These are phyloP conservation scores for Xylaria curta DNA, from an alignment of 495 filamentous ascomycete genomes.

Conservation along the genomic window DNA sequence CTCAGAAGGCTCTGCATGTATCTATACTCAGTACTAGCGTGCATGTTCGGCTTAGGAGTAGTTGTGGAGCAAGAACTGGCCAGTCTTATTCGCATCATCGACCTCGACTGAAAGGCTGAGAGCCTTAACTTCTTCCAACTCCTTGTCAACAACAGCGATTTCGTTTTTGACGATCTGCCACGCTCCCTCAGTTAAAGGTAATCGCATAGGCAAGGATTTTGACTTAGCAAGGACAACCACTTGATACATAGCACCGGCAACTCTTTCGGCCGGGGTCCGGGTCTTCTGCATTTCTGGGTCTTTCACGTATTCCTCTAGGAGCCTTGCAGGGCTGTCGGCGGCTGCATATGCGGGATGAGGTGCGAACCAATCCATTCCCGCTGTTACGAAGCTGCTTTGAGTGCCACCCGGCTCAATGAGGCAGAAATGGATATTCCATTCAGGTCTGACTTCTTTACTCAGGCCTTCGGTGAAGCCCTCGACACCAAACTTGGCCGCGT, in stretches of 20 bases:
- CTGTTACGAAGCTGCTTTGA: constrained; percentile 47
- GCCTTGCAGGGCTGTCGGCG: constrained; percentile 41
- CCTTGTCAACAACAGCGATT: constrained; percentile 37
- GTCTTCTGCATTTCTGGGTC: constrained; percentile 38
- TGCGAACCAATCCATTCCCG: constrained; percentile 24
- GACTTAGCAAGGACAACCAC: constrained; percentile 41
- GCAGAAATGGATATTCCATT: constrained; percentile 50
- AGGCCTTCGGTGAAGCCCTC: constrained; percentile 62
- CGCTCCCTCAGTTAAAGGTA: constrained; percentile 49
- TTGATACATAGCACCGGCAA: constrained; percentile 45
- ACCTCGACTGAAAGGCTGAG: constrained; percentile 36
- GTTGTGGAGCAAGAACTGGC: constrained; percentile 28
- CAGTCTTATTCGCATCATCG: constrained; percentile 24
- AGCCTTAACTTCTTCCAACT: constrained; percentile 43
- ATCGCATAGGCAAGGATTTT: constrained; percentile 41
- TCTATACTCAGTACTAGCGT: too few relatives aligned
- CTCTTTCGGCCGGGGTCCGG: constrained; percentile 42
- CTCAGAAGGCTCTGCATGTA: too few relatives aligned
- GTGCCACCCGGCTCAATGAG: constrained; percentile 54
- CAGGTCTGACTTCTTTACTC: constrained; percentile 54
- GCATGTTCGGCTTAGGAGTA: too few relatives aligned
- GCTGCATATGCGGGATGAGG: constrained; percentile 46
- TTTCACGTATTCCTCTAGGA: constrained; percentile 44
- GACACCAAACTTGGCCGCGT: constrained; percentile 59
- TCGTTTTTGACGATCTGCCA: constrained; percentile 46